Percentiles rank a stretch among this genome's conserved stretches.
Evolutionary conservation across 1,284 basidiomycete species (phyloP).

Genomic region (Cutaneotrichosporon curvatum): DNA sequence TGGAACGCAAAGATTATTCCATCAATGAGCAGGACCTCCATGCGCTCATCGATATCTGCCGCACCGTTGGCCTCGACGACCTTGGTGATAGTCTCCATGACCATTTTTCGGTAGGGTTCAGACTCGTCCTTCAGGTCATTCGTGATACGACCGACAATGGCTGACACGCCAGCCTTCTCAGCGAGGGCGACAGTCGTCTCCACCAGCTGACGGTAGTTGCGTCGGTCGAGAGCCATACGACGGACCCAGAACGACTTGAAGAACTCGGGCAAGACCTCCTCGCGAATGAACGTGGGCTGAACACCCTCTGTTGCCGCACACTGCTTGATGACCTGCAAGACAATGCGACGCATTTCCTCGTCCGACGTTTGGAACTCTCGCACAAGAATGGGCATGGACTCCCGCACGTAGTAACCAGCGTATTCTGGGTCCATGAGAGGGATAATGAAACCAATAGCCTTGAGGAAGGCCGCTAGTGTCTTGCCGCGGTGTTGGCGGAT

Average conservation of each 20-base stretch:
- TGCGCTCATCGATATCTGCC: conserved; percentile 90
- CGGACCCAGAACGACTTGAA: conserved; percentile 99
- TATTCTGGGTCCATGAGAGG: conserved; percentile 99
- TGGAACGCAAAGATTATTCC: conserved; percentile 99
- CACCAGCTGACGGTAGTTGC: conserved; percentile 95
- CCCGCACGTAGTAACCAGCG: conserved; percentile 94
- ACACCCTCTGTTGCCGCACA: conserved; percentile 97
- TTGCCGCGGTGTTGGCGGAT: conserved; percentile 97
- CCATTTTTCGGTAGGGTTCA: conserved; percentile 98
- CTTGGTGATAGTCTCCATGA: conserved; percentile 99
- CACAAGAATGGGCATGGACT: conserved; percentile 94
- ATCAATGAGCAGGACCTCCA: conserved; percentile 90
- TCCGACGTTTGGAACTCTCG: conserved; percentile 99
- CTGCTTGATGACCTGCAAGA: conserved; percentile 97
- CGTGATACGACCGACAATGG: conserved; percentile 89
- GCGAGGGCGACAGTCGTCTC: conserved; percentile 98
- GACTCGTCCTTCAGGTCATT: conserved; percentile 95
- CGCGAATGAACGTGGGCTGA: conserved; percentile 84
- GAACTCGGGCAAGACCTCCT: conserved; percentile 98
- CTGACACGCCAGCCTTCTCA: conserved; percentile 90
- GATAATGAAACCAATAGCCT: conserved; percentile 99
- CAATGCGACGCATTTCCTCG: conserved; percentile 99
- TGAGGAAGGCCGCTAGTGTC: conserved; percentile 94
- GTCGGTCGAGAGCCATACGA: conserved; percentile 91
- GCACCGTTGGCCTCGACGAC: conserved; percentile 87